These are phyloP conservation scores for Penicillium psychrosexuale DNA, from an alignment of 2,329 filamentous ascomycete genomes.

Conservation along the genomic window DNA sequence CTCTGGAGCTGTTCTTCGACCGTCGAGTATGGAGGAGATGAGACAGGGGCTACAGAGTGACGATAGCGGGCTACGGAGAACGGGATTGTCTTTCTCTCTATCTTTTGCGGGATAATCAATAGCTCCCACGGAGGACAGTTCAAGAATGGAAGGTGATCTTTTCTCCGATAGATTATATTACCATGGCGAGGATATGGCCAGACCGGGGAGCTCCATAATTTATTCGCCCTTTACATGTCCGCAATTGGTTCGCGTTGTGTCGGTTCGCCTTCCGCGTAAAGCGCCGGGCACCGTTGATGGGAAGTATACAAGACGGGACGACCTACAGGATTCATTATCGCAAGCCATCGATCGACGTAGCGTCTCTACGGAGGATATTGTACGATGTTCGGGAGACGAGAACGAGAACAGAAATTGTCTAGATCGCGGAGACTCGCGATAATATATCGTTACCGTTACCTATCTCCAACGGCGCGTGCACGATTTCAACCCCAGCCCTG, in stretches of 20 bases:
- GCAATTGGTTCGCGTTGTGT: constrained; percentile 7
- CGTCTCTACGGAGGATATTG: not conserved
- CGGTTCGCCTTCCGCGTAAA: constrained; percentile 23
- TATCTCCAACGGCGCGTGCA: constrained; percentile 8
- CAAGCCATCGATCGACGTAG: not conserved
- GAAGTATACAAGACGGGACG: not conserved
- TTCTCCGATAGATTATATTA: not conserved
- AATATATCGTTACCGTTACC: not conserved
- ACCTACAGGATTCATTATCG: not conserved
- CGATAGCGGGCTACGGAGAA: not conserved
- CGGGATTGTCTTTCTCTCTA: not conserved
- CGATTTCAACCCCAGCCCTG: constrained; percentile 3
- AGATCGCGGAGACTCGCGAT: not conserved
- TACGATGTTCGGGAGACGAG: not conserved
- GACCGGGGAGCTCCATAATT: constrained; percentile 3
- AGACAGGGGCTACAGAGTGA: constrained; percentile 5
- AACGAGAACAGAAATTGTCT: not conserved
- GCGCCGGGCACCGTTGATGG: constrained; percentile 15
- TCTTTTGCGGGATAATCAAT: not conserved
- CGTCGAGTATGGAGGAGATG: not conserved
- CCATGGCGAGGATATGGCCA: not conserved
- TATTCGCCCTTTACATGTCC: not conserved
- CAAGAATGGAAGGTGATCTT: not conserved
- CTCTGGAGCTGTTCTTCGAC: not conserved
- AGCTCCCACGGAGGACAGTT: not conserved